Conservation (phyloP, 2,329 filamentous ascomycete species). For the Venturiaceae sp. region DNA sequence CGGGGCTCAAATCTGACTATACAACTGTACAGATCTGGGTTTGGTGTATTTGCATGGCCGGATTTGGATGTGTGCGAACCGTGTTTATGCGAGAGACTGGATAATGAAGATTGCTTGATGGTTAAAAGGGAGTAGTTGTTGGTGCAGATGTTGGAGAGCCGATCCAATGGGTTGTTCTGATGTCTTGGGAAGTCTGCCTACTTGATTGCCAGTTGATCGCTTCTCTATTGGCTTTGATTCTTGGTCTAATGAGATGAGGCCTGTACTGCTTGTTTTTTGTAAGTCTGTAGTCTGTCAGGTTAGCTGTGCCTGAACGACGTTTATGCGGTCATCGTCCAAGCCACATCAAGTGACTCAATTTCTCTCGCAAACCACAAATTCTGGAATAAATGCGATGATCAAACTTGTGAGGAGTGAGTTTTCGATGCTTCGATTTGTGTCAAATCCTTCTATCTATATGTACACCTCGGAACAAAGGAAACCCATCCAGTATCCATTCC, state of each 20-base stretch:
- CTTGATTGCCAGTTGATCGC: no score
- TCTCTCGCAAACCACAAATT: no score
- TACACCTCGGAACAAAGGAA: slow-evolving; percentile 5
- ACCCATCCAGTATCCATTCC: background rate
- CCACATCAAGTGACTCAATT: no score
- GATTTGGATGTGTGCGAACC: background rate
- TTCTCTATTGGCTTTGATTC: no score
- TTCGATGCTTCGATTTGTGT: background rate
- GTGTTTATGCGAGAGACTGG: background rate
- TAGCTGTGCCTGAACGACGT: no score
- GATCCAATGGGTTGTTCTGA: background rate
- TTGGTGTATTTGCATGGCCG: background rate
- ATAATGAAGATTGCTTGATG: background rate
- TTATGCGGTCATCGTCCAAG: no score
- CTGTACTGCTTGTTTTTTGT: no score
- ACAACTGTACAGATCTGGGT: background rate
- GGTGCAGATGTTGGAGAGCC: background rate
- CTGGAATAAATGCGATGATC: background rate
- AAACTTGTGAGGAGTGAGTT: background rate
- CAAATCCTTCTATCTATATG: slow-evolving; percentile 1
- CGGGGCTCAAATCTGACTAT: no score
- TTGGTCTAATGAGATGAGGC: no score
- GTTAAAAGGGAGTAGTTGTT: background rate
- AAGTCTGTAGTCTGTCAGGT: no score
- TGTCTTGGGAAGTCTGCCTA: no score